Conservation (phyloP, 805 yeast species). For the Metschnikowia colocasiae region DNA sequence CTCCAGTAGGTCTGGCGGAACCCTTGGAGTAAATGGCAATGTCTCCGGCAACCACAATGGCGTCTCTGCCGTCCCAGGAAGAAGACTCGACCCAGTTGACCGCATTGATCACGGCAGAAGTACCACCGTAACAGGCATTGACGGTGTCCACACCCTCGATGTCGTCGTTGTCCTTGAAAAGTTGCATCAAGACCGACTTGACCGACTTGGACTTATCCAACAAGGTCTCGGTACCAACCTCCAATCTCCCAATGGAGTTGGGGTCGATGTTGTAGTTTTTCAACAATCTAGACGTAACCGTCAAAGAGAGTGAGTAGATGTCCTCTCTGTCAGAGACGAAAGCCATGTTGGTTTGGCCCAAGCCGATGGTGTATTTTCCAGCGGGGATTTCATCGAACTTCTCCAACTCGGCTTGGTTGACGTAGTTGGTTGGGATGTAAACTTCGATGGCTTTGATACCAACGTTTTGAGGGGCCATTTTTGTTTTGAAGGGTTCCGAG, state of each 20-base stretch:
- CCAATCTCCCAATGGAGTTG: constrained; percentile 82
- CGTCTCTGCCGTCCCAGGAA: constrained; percentile 98
- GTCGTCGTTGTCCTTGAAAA: constrained; percentile 83
- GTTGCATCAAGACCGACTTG: constrained; percentile 92
- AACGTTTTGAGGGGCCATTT: constrained; percentile 62
- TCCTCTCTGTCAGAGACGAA: constrained; percentile 97
- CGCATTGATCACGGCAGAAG: constrained; percentile 89
- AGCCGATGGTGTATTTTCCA: constrained; percentile 97
- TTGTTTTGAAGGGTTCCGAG: neutral
- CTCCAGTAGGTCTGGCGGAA: constrained; percentile 99
- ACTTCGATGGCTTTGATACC: constrained; percentile 97
- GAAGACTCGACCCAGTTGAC: constrained; percentile 95
- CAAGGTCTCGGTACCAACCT: constrained; percentile 97
- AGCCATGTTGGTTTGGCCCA: constrained; percentile 98
- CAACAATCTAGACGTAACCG: constrained; percentile 76
- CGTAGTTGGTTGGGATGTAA: constrained; percentile 79
- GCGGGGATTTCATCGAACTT: constrained; percentile 77
- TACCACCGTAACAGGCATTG: constrained; percentile 99
- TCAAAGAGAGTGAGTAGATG: constrained; percentile 88
- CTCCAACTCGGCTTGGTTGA: constrained; percentile 87
- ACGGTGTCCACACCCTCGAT: constrained; percentile 94
- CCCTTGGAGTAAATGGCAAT: constrained; percentile 97
- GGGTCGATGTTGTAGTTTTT: constrained; percentile 81
- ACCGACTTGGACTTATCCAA: constrained; percentile 96
- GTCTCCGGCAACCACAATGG: constrained; percentile 95